A percentile compares a stretch with the other conserved stretches of the same genome.
Conservation (phyloP, 2,329 filamentous ascomycete species). For the Raffaelea ambrosiae region DNA sequence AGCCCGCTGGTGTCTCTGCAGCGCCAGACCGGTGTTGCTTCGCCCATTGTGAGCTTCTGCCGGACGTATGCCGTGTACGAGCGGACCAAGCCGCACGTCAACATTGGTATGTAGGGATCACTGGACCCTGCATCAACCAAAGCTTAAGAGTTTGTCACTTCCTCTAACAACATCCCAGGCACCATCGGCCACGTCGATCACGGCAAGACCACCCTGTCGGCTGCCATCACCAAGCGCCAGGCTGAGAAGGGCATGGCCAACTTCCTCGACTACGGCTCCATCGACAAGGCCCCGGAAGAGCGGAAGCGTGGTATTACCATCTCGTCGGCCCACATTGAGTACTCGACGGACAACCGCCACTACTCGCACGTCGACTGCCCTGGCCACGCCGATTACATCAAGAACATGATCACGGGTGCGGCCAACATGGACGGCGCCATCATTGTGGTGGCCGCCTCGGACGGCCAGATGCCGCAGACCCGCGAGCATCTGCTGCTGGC, state of each 20-base stretch:
- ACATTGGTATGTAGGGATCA: conserved; percentile 62
- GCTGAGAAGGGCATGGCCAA: conserved; percentile 86
- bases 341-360: conserved; percentile 86
- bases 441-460: conserved; percentile 95
- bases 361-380: conserved; percentile 99
- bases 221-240: conserved; percentile 97
- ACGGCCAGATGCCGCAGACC: conserved; percentile 99
- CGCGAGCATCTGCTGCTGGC: conserved; percentile 96
- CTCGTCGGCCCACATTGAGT: conserved; percentile 97
- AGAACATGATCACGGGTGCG: conserved; percentile 99
- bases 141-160: neutral
- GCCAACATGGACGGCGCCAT: conserved; percentile 99
- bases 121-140: neutral
- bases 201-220: conserved; percentile 98
- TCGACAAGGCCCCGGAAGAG: conserved; percentile 99
- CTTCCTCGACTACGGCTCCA: conserved; percentile 95
- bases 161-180: conserved; percentile 35
- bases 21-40: conserved; percentile 46
- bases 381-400: conserved; percentile 99
- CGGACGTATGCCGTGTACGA: conserved; percentile 65
- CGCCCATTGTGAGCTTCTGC: conserved; percentile 56
- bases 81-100: conserved; percentile 94
- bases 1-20: conserved; percentile 69
- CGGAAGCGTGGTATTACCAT: conserved; percentile 99
- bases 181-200: conserved; percentile 99